Conservation (phyloP, 345 rosid genomes). For the Dipteronia dyeriana region DNA sequence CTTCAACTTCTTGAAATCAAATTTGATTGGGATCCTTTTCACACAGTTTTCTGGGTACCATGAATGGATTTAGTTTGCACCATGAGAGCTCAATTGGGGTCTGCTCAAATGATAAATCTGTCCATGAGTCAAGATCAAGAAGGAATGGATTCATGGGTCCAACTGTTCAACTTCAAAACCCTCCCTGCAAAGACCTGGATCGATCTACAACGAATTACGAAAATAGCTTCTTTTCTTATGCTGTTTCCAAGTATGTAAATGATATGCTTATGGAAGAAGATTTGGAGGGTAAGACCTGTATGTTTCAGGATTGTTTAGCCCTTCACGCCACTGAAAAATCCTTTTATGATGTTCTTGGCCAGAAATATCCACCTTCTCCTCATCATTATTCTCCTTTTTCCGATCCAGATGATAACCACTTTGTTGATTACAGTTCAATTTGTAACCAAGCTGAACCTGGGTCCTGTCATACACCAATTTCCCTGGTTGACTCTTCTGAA, state of each 20-base stretch:
- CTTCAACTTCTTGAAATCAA: not conserved
- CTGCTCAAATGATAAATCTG: not conserved
- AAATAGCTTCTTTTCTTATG: conserved; percentile 22
- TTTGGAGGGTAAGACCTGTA: conserved; percentile 45
- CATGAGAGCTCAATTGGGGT: not conserved
- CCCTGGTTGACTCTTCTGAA: conserved; percentile 14
- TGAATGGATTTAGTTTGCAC: not conserved
- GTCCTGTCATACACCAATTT: conserved; percentile 33
- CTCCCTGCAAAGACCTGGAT: conserved; percentile 3
- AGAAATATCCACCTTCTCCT: conserved; percentile 34
- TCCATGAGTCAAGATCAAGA: not conserved
- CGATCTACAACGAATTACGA: conserved; percentile 13
- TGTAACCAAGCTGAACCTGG: conserved; percentile 14
- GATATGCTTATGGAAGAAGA: conserved; percentile 63
- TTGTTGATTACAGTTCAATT: not conserved
- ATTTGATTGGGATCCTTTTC: not conserved
- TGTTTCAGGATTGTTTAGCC: conserved; percentile 50
- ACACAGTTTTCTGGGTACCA: not conserved
- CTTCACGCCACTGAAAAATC: conserved; percentile 63
- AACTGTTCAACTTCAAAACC: not conserved
- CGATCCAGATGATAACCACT: conserved; percentile 25
- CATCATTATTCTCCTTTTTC: conserved; percentile 30
- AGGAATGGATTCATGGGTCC: not conserved
- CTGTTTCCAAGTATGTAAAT: conserved; percentile 43
- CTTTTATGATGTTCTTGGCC: conserved; percentile 49